phyloP scores from a whole-genome alignment of 805 yeast genomes.

The Candida berthetii region DNA sequence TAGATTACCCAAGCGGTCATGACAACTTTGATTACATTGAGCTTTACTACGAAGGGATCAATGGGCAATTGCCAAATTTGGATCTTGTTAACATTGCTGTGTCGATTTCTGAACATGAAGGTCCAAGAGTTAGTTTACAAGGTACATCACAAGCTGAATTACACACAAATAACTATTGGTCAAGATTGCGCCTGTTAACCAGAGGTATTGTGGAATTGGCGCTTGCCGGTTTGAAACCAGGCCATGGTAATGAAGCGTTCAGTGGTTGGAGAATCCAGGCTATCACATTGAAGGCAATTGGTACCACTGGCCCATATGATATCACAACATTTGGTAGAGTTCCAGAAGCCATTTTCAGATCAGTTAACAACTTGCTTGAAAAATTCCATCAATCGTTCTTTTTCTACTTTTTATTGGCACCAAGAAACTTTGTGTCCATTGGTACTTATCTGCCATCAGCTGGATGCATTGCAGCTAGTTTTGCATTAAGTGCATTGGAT shows the following conservation, averaged over 20 bases:
- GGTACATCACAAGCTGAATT: constrained; percentile 42
- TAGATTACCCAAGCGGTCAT: constrained; percentile 63
- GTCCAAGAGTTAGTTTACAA: constrained; percentile 63
- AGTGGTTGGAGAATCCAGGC: constrained; percentile 97
- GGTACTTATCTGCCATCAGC: constrained; percentile 92
- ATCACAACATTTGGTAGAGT: constrained; percentile 90
- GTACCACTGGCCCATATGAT: constrained; percentile 55
- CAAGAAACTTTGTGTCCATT: constrained; percentile 80
- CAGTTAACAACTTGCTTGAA: constrained; percentile 87
- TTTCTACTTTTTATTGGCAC: constrained; percentile 78
- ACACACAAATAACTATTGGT: constrained; percentile 38
- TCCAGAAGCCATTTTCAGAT: constrained; percentile 79
- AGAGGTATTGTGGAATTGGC: constrained; percentile 67
- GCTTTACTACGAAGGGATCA: constrained; percentile 77
- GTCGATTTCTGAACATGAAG: constrained; percentile 70
- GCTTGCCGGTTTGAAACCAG: constrained; percentile 57
- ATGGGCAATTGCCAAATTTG: constrained; percentile 93
- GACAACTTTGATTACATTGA: constrained; percentile 76
- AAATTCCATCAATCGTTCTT: constrained; percentile 97
- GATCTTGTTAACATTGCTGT: constrained; percentile 83
- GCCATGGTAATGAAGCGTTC: constrained; percentile 82
- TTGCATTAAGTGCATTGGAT: constrained; percentile 62
- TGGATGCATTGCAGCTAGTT: constrained; percentile 60
- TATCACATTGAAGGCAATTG: constrained; percentile 68
- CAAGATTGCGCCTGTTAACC: constrained; percentile 52